Evolutionary conservation across 2,329 filamentous ascomycete species (phyloP), one percentile per base, ranked within the genome.

Genomic region (Akanthomyces dipterigenus): DNA sequence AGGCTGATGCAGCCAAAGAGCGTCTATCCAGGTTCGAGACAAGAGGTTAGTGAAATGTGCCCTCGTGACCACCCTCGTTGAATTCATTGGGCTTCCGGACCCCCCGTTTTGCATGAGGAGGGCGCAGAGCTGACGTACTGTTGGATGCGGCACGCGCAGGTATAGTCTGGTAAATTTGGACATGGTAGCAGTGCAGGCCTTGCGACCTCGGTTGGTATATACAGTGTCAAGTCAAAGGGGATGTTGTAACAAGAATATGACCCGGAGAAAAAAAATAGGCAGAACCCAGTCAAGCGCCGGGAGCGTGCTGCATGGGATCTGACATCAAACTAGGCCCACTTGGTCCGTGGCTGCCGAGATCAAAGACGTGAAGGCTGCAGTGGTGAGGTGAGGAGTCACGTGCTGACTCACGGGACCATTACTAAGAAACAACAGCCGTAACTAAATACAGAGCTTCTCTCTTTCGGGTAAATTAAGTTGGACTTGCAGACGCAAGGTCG

Each of bases 1-100:
- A 97, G 86, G 71, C 89, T 90, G 79, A 96, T 88, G 70, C 92
- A 80, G 72, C 90, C 91, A 66, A 96, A 84, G 73, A 96, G 93
- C 51, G 86, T 88, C 92, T 96, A 72, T 45, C 64, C 38, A 20
- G 9, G 42, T 14, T 26, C 12, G 31, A 58, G 31, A 62, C 20
- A 31, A 55, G 60, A 68, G 24, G 58, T 20, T 57, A 57, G 55
- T 48, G 28, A 40, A 18, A 24, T 3, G 22, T 61, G 51, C 45
- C 9, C 45, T 24, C 26, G 43, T 61, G 43, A 43, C 53, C 43
- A 22, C 12, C 18, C 12, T n/a, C 9, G 31, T 7, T 9, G 2
- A 18, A n/a, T 28, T 42, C n/a, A 48, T 49, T 12, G 26, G 26
- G 26, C n/a, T 18, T 38, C 22, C 40, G 42, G 26, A 9, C 24